A percentile compares a stretch with the other conserved stretches of the same genome.
Conservation (phyloP, 176 grass and related monocot species). For the Oryza nivara region DNA sequence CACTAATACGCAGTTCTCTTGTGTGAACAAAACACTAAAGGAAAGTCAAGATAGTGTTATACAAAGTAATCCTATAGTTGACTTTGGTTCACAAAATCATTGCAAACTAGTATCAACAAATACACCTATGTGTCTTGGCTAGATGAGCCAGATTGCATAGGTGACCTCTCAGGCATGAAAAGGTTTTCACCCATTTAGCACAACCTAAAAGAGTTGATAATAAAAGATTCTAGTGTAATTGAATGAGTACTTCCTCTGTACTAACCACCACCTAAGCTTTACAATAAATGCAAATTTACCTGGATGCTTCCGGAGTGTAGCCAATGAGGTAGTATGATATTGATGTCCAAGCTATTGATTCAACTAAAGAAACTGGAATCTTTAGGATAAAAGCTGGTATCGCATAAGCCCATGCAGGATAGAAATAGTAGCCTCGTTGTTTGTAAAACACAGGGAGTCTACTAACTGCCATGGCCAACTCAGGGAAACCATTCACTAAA, state of each 20-base stretch:
- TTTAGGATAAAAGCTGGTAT: conserved; percentile 71
- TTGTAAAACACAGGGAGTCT: conserved; percentile 82
- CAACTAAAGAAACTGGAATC: conserved; percentile 72
- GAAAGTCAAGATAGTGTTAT: too few relatives aligned
- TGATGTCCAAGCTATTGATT: conserved; percentile 74
- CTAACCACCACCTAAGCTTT: too few relatives aligned
- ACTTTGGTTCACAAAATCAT: too few relatives aligned
- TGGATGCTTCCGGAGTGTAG: conserved; percentile 60
- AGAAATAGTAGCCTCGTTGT: conserved; percentile 77
- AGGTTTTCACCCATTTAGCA: too few relatives aligned
- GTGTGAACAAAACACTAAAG: too few relatives aligned
- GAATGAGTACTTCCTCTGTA: too few relatives aligned
- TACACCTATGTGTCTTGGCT: too few relatives aligned
- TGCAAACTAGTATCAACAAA: too few relatives aligned
- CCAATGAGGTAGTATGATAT: conserved; percentile 89
- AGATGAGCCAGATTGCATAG: too few relatives aligned
- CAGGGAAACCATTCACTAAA: conserved; percentile 80
- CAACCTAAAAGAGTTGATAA: neutral
- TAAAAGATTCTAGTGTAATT: neutral
- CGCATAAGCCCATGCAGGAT: conserved; percentile 87
- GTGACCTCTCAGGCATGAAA: too few relatives aligned
- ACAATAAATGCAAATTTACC: conserved; percentile 40
- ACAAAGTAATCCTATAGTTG: too few relatives aligned
- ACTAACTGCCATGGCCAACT: conserved; percentile 63
- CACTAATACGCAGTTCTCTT: too few relatives aligned